Percentiles rank a stretch among this genome's conserved stretches.
phyloP scores from a whole-genome alignment of 1,284 basidiomycete species.

The Cryptococcus floricola region DNA sequence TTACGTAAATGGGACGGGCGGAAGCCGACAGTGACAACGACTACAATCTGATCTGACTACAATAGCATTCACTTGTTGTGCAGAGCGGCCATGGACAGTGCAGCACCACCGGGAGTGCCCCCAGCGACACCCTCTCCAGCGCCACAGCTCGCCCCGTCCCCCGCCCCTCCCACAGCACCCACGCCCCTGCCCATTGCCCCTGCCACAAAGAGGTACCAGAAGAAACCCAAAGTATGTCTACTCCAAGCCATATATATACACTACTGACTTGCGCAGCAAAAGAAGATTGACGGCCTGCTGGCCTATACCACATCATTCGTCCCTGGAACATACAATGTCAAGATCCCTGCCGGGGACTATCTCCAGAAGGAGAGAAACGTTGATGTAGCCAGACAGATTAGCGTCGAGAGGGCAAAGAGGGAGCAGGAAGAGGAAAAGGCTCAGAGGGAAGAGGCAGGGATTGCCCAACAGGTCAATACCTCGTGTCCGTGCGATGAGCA shows the following conservation, averaged over 20 bases:
- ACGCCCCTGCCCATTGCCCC: background rate
- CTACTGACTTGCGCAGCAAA: slow-evolving; percentile 3
- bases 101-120: background rate
- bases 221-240: background rate
- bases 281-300: slow-evolving; percentile 23
- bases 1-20: background rate
- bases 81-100: background rate
- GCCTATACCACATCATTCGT: slow-evolving; percentile 40
- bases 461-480: slow-evolving; percentile 20
- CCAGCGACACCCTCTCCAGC: background rate
- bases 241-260: background rate
- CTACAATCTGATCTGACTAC: no score
- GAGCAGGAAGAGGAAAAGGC: slow-evolving; percentile 14
- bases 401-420: slow-evolving; percentile 25
- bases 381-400: slow-evolving; percentile 37
- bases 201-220: background rate
- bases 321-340: slow-evolving; percentile 41
- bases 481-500: background rate
- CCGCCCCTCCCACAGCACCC: background rate
- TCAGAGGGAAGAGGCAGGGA: slow-evolving; percentile 15
- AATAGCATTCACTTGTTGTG: no score
- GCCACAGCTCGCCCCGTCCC: background rate
- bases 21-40: no score
- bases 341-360: slow-evolving; percentile 45
- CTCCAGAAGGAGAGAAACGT: slow-evolving; percentile 35